A percentile compares a stretch with the other conserved stretches of the same genome.
Evolutionary conservation across 139 green algal species (phyloP).

Genomic region (Penium margaritaceum): DNA sequence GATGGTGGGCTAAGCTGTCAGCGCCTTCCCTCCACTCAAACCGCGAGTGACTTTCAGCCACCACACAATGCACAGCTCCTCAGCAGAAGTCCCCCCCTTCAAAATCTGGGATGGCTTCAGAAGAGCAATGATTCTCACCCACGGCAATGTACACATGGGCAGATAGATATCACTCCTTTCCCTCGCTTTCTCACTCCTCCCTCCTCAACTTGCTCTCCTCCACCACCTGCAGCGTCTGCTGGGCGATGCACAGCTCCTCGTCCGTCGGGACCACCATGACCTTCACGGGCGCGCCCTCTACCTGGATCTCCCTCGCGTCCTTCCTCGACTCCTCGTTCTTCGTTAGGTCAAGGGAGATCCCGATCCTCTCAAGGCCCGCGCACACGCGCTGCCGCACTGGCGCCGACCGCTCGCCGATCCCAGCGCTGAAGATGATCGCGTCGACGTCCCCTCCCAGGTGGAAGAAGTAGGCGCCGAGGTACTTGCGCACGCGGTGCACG

Average conservation of each 20-base stretch:
- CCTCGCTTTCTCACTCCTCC: no score
- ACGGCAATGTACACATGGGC: no score
- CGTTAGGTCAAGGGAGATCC: slow-evolving; percentile 59
- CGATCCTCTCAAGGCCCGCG: slow-evolving; percentile 57
- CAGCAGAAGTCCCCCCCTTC: no score
- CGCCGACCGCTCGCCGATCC: slow-evolving; percentile 65
- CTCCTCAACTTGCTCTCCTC: background rate
- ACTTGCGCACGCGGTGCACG: slow-evolving; percentile 72
- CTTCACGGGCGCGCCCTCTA: slow-evolving; percentile 41
- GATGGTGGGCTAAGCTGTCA: no score
- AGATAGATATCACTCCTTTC: no score
- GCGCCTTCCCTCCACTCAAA: no score
- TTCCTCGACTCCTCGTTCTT: slow-evolving; percentile 58
- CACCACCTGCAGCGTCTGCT: slow-evolving; percentile 52
- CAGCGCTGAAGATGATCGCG: slow-evolving; percentile 77
- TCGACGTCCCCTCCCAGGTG: slow-evolving; percentile 67
- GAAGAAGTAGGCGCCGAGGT: slow-evolving; percentile 73
- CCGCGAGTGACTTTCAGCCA: no score
- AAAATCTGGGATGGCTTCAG: no score
- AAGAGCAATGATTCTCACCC: no score
- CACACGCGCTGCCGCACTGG: slow-evolving; percentile 52
- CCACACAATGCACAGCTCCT: no score
- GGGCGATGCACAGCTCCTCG: slow-evolving; percentile 79
- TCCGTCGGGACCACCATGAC: slow-evolving; percentile 81
- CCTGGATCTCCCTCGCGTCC: slow-evolving; percentile 53